phyloP scores from a whole-genome alignment of 2,329 filamentous ascomycete genomes.

The Sarocladiaceae sp. region DNA sequence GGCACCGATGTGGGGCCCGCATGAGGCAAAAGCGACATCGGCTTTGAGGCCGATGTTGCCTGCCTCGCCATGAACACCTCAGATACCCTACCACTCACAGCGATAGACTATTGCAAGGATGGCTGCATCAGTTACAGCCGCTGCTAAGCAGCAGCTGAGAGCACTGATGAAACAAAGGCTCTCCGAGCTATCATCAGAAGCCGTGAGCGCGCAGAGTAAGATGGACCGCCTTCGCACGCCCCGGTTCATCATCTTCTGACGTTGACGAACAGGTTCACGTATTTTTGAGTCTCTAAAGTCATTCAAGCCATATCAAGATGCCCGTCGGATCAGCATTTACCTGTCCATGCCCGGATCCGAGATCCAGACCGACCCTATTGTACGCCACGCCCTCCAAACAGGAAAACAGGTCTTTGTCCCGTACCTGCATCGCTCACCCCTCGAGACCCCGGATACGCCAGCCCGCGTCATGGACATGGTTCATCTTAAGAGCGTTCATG shows the following conservation, averaged over 20 bases:
- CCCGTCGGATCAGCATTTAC: constrained; percentile 75
- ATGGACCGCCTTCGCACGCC: not conserved
- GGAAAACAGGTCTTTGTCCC: constrained; percentile 90
- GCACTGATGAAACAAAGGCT: constrained; percentile 62
- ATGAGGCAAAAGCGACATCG: no score
- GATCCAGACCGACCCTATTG: constrained; percentile 75
- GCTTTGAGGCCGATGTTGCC: no score
- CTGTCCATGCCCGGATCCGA: constrained; percentile 88
- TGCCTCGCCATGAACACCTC: not conserved
- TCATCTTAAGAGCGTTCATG: constrained; percentile 61
- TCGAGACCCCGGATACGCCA: constrained; percentile 46
- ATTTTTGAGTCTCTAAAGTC: constrained; percentile 60
- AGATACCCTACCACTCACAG: not conserved
- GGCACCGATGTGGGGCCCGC: no score
- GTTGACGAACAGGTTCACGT: constrained; percentile 62
- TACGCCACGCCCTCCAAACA: constrained; percentile 66
- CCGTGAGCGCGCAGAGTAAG: constrained; percentile 65
- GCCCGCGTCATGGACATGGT: constrained; percentile 89
- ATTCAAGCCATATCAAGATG: constrained; percentile 68
- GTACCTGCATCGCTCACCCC: constrained; percentile 64
- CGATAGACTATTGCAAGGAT: constrained; percentile 28
- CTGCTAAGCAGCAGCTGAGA: constrained; percentile 70
- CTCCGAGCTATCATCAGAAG: constrained; percentile 52
- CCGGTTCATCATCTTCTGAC: not conserved
- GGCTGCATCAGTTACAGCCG: constrained; percentile 46